These are phyloP conservation scores for Euryodendron excelsum DNA, from an alignment of 148 eudicot species.

Conservation along the genomic window DNA sequence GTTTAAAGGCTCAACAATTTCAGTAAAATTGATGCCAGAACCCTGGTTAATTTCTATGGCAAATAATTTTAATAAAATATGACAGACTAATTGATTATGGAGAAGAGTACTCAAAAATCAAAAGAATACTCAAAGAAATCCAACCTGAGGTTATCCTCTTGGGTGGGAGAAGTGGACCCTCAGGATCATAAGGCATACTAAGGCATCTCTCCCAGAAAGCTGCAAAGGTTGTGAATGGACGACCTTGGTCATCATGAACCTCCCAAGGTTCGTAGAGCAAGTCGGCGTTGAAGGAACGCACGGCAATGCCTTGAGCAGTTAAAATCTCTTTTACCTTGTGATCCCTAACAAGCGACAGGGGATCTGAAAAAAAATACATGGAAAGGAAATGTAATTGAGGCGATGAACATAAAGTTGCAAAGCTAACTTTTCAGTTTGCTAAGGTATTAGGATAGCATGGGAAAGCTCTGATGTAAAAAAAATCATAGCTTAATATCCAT, in stretches of 20 bases:
- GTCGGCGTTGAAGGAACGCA: conserved; percentile 90
- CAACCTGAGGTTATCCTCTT: conserved; percentile 82
- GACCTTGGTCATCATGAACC: conserved; percentile 63
- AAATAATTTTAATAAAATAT: neutral
- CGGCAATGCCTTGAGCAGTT: conserved; percentile 63
- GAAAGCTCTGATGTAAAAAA: no score
- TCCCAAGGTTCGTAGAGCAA: conserved; percentile 98
- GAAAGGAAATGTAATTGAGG: conserved; percentile 14
- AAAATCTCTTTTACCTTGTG: conserved; percentile 85
- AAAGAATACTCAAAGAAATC: neutral
- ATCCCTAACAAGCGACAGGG: conserved; percentile 93
- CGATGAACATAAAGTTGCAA: neutral
- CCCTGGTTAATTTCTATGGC: neutral
- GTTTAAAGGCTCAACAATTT: neutral
- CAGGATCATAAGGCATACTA: conserved; percentile 96
- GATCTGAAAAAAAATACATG: conserved; percentile 57
- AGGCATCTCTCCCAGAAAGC: conserved; percentile 96
- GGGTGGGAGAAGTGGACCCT: conserved; percentile 93
- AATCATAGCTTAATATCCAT: neutral
- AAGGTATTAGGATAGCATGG: neutral
- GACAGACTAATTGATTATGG: neutral
- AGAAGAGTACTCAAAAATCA: neutral
- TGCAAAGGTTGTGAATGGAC: conserved; percentile 72
- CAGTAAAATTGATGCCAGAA: neutral
- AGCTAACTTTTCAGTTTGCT: neutral